Conservation (phyloP, 2,329 filamentous ascomycete genomes). For the Aspergillus caelatus region DNA sequence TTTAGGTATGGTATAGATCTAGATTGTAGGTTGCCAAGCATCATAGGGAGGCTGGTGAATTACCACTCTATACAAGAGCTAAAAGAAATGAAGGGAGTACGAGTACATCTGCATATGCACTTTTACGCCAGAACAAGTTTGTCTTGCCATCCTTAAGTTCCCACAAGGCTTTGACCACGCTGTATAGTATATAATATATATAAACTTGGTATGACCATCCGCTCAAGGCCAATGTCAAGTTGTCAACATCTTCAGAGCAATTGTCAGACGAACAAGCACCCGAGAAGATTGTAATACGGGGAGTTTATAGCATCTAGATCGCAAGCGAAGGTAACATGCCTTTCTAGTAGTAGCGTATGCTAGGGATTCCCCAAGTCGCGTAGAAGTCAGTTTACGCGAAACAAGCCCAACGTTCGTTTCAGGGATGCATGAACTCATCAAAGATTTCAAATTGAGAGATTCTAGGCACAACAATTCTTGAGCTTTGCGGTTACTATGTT, state of each 20-base stretch:
- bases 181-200: neutral
- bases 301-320: neutral
- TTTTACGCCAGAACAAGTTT: neutral
- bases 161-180: neutral
- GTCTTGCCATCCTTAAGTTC: neutral
- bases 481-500: neutral
- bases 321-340: neutral
- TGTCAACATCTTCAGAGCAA: neutral
- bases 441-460: no score
- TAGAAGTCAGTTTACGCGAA: neutral
- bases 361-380: neutral
- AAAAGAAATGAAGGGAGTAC: neutral
- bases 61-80: neutral
- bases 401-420: neutral
- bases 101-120: neutral
- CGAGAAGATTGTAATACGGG: neutral
- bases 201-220: neutral
- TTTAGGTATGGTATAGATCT: neutral
- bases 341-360: neutral
- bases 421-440: neutral
- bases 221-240: neutral
- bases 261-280: neutral
- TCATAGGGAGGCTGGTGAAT: neutral
- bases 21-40: neutral
- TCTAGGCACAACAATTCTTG: neutral